Conservation (phyloP, 108 stramenopile genomes). For the Halocafeteria seosinensis region DNA sequence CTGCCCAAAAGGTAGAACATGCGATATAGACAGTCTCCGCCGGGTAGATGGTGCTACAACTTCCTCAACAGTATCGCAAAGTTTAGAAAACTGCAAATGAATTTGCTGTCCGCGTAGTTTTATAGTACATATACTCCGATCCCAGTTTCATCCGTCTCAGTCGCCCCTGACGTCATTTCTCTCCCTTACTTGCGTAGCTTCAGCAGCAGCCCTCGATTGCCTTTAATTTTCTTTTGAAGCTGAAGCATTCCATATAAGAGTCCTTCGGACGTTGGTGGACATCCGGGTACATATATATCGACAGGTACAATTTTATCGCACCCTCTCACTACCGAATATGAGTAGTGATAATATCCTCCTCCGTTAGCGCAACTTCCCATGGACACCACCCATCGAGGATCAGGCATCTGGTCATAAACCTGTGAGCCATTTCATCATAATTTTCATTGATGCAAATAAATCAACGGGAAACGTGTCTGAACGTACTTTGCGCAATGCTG, state of each 20-base stretch:
- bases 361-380: conserved; percentile 99
- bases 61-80: no score
- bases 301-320: conserved; percentile 97
- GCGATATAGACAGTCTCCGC: no score
- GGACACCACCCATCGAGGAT: conserved; percentile 92
- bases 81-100: no score
- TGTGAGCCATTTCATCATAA: no score
- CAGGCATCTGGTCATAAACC: conserved; percentile 99
- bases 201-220: conserved; percentile 73
- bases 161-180: no score
- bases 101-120: no score
- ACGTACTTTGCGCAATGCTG: conserved; percentile 87
- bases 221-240: conserved; percentile 96
- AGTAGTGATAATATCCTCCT: conserved; percentile 99
- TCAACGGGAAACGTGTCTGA: no score
- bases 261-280: conserved; percentile 93
- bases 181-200: conserved; percentile 69
- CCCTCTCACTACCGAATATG: conserved; percentile 86
- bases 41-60: no score
- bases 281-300: conserved; percentile 96
- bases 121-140: no score
- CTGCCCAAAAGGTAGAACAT: no score
- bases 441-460: background rate
- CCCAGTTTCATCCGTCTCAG: no score
- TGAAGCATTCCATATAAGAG: conserved; percentile 87